These are phyloP conservation scores for Polygonum aviculare DNA, from an alignment of 148 eudicot species.

Conservation along the genomic window DNA sequence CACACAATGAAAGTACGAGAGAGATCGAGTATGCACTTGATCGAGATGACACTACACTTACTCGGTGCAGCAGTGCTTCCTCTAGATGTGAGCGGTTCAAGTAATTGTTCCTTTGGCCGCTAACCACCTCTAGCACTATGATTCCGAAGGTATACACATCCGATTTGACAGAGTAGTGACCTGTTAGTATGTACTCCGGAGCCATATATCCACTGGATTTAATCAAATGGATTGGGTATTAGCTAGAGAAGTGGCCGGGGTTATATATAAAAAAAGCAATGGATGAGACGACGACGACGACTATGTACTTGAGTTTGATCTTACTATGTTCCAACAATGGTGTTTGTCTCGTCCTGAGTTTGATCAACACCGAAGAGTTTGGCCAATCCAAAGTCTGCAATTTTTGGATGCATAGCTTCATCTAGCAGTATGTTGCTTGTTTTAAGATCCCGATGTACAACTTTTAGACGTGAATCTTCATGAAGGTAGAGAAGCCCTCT, in stretches of 20 bases:
- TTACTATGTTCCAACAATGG: slow-evolving; percentile 12
- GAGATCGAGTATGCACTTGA: too few relatives aligned
- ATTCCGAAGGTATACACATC: slow-evolving; percentile 5
- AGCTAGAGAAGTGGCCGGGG: too few relatives aligned
- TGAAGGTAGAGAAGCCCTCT: slow-evolving; percentile 22
- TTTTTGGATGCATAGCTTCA: slow-evolving; percentile 26
- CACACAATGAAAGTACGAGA: too few relatives aligned
- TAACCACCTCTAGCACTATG: slow-evolving; percentile 7
- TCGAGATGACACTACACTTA: not conserved
- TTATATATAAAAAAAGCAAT: too few relatives aligned
- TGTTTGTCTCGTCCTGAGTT: slow-evolving; percentile 11
- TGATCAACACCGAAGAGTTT: slow-evolving; percentile 10
- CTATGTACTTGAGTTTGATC: not conserved
- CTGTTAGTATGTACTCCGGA: slow-evolving; percentile 8
- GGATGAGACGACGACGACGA: not conserved
- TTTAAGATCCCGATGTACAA: slow-evolving; percentile 26
- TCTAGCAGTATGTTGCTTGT: slow-evolving; percentile 24
- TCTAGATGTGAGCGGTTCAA: slow-evolving; percentile 7
- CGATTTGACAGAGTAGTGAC: slow-evolving; percentile 7
- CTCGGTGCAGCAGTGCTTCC: slow-evolving; percentile 2
- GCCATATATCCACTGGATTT: slow-evolving; percentile 12
- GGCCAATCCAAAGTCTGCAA: slow-evolving; percentile 20
- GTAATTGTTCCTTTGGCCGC: slow-evolving; percentile 8
- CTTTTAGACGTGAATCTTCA: slow-evolving; percentile 27
- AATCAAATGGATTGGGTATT: not conserved